These are phyloP conservation scores for Xylaria longipes DNA, from an alignment of 495 filamentous ascomycete genomes.

Conservation along the genomic window DNA sequence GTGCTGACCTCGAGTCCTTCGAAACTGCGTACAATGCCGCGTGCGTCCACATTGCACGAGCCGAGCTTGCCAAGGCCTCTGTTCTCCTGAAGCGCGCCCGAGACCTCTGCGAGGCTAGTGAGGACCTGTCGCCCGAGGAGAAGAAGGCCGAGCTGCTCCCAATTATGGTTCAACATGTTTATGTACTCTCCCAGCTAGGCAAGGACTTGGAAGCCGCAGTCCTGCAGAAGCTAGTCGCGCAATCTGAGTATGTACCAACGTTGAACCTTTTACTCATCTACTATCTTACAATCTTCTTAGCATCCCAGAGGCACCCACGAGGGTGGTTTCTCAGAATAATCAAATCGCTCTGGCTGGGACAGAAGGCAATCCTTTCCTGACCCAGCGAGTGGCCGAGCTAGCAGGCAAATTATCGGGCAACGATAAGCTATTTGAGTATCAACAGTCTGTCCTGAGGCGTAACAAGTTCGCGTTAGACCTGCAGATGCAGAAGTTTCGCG, in stretches of 20 bases:
- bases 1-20: constrained; percentile 87
- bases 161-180: constrained; percentile 86
- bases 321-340: constrained; percentile 81
- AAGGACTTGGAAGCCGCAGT: constrained; percentile 75
- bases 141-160: constrained; percentile 82
- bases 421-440: constrained; percentile 79
- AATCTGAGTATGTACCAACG: constrained; percentile 45
- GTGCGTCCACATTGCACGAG: constrained; percentile 81
- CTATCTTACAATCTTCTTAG: constrained; percentile 52
- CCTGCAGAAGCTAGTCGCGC: constrained; percentile 65
- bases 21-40: constrained; percentile 94
- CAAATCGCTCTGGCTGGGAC: constrained; percentile 63
- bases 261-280: not conserved
- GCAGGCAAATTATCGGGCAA: constrained; percentile 63
- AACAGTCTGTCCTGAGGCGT: constrained; percentile 68
- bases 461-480: constrained; percentile 78
- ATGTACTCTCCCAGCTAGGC: constrained; percentile 74
- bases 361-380: constrained; percentile 75
- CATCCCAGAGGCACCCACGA: constrained; percentile 78
- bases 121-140: constrained; percentile 84
- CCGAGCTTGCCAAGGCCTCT: constrained; percentile 75
- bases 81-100: constrained; percentile 83
- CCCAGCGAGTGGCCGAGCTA: constrained; percentile 70
- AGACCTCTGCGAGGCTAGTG: constrained; percentile 83
- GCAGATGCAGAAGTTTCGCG: constrained; percentile 77